A percentile compares a stretch with the other conserved stretches of the same genome.
Conservation (phyloP, 768 basidiomycete genomes). For the Collybia mongolica region DNA sequence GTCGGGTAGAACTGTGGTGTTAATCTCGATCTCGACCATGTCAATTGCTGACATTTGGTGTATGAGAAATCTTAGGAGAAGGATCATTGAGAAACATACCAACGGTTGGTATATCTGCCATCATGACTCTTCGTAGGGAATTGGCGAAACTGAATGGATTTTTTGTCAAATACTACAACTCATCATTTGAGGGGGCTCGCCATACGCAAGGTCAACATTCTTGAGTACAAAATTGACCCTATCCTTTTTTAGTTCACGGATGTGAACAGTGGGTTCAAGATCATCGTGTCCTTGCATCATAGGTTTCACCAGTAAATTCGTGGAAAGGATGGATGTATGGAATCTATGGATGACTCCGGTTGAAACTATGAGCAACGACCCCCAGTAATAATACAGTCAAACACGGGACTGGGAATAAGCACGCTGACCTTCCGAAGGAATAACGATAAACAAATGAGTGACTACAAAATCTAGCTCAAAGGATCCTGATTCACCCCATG, state of each 20-base stretch:
- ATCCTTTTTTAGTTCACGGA: conserved; percentile 83
- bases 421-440: no score
- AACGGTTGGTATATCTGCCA: conserved; percentile 95
- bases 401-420: no score
- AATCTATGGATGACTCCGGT: no score
- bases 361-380: neutral
- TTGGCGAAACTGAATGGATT: conserved; percentile 75
- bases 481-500: no score
- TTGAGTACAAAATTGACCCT: conserved; percentile 89
- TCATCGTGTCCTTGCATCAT: conserved; percentile 42
- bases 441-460: neutral
- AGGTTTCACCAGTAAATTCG: neutral
- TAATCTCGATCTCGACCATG: conserved; percentile 89
- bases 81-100: conserved; percentile 58
- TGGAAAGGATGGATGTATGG: neutral
- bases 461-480: no score
- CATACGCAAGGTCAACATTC: conserved; percentile 96
- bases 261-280: conserved; percentile 71
- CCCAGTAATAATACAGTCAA: conserved; percentile 5
- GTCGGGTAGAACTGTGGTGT: conserved; percentile 92
- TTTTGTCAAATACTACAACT: neutral
- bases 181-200: conserved; percentile 6
- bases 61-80: conserved; percentile 1
- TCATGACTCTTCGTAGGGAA: conserved; percentile 89
- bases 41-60: conserved; percentile 73